phyloP scores from a whole-genome alignment of 1,284 basidiomycete genomes.

The Melampsora larici-populina region DNA sequence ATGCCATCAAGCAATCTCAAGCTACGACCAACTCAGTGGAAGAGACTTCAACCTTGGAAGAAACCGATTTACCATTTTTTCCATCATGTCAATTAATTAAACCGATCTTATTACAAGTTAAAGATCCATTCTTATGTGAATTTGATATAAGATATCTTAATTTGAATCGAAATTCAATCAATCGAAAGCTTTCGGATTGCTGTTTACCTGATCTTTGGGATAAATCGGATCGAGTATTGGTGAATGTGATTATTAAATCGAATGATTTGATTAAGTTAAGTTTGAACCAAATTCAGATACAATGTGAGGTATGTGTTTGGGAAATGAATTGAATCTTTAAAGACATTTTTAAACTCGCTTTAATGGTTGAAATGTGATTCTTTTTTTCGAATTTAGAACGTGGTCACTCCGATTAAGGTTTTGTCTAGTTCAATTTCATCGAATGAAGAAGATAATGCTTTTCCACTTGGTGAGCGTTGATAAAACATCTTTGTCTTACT shows the following conservation, averaged over 20 bases:
- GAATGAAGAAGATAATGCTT: background rate
- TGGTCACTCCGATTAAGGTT: background rate
- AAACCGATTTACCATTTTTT: background rate
- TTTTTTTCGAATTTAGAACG: background rate
- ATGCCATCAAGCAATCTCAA: background rate
- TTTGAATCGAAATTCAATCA: background rate
- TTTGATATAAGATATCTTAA: slow-evolving; percentile 2
- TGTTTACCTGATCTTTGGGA: background rate
- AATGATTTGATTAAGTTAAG: background rate
- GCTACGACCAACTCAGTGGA: background rate
- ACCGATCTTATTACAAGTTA: background rate
- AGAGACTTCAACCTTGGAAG: background rate
- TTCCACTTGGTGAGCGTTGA: background rate
- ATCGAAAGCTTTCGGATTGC: background rate
- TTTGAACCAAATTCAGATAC: background rate
- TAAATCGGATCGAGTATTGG: background rate
- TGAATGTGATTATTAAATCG: background rate
- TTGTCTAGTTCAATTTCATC: background rate
- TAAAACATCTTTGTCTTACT: background rate
- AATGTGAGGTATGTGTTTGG: background rate
- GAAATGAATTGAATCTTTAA: too few species aligned
- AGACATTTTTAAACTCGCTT: too few species aligned
- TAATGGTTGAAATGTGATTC: too few species aligned
- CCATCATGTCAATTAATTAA: background rate
- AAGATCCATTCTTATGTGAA: background rate